A percentile compares a stretch with the other conserved stretches of the same genome.
phyloP scores from a whole-genome alignment of 345 rosid genomes.

The Firmiana major region DNA sequence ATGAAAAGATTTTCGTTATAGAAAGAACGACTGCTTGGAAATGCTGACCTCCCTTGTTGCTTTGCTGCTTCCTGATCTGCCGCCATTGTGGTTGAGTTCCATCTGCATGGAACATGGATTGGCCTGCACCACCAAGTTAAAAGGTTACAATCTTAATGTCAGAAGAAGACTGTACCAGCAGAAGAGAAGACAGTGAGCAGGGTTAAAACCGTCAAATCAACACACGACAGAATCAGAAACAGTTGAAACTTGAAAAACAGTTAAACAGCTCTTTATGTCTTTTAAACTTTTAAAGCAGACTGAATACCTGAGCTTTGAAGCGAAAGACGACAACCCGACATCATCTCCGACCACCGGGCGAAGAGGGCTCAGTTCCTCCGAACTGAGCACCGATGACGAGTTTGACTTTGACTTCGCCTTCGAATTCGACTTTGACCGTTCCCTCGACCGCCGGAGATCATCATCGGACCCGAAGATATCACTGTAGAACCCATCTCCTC shows the following conservation, averaged over 20 bases:
- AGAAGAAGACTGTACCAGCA: background rate
- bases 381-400: conserved; percentile 72
- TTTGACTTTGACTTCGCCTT: conserved; percentile 51
- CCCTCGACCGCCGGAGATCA: conserved; percentile 42
- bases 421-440: conserved; percentile 48
- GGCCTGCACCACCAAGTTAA: conserved; percentile 39
- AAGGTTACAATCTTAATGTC: too few relatives aligned
- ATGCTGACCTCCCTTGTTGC: conserved; percentile 34
- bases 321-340: conserved; percentile 61
- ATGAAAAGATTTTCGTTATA: conserved; percentile 23
- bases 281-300: background rate
- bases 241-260: conserved; percentile 4
- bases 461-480: conserved; percentile 54
- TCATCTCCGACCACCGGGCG: conserved; percentile 57
- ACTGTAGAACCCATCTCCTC: conserved; percentile 50
- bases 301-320: conserved; percentile 77
- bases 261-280: background rate
- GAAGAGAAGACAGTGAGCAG: background rate
- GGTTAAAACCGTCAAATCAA: conserved; percentile 10
- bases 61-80: conserved; percentile 30
- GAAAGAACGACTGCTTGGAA: conserved; percentile 31
- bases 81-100: conserved; percentile 43
- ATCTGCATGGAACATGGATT: conserved; percentile 66
- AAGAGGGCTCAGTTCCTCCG: conserved; percentile 76
- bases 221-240: background rate